These are phyloP conservation scores for Begonia fuchsioides DNA, from an alignment of 306 rosid genomes.

Conservation along the genomic window DNA sequence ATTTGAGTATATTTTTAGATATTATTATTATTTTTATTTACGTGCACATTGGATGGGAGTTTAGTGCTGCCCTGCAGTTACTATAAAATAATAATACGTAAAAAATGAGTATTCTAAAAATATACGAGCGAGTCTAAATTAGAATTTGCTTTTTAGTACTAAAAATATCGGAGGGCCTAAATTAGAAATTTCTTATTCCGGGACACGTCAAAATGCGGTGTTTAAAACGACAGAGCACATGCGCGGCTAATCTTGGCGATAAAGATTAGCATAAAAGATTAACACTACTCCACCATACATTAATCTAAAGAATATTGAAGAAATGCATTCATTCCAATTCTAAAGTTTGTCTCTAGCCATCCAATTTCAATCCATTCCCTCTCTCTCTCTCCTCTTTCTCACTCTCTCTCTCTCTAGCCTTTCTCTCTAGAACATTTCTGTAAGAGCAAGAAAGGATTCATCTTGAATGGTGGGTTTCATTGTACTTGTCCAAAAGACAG, in stretches of 20 bases:
- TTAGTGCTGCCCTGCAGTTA: too few relatives aligned
- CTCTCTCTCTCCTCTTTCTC: too few relatives aligned
- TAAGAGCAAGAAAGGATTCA: constrained; percentile 4
- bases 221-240: constrained; percentile 4
- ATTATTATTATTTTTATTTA: too few relatives aligned
- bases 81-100: too few relatives aligned
- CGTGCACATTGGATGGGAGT: too few relatives aligned
- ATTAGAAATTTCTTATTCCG: too few relatives aligned
- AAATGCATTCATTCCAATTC: constrained; percentile 10
- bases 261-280: constrained; percentile 7
- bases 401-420: constrained; percentile 2
- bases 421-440: constrained; percentile 6
- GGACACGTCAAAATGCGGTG: constrained; percentile 16
- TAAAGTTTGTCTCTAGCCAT: constrained; percentile 14
- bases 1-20: too few relatives aligned
- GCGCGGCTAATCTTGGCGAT: neutral
- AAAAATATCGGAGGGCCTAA: too few relatives aligned
- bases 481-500: neutral
- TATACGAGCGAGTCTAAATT: too few relatives aligned
- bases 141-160: too few relatives aligned
- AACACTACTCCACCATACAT: constrained; percentile 1
- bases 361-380: constrained; percentile 18
- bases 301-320: neutral
- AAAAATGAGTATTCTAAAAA: too few relatives aligned
- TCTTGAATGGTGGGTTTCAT: neutral